Base-by-base conservation (phyloP, 495 filamentous ascomycete species). In the Thozetella sp. region DNA sequence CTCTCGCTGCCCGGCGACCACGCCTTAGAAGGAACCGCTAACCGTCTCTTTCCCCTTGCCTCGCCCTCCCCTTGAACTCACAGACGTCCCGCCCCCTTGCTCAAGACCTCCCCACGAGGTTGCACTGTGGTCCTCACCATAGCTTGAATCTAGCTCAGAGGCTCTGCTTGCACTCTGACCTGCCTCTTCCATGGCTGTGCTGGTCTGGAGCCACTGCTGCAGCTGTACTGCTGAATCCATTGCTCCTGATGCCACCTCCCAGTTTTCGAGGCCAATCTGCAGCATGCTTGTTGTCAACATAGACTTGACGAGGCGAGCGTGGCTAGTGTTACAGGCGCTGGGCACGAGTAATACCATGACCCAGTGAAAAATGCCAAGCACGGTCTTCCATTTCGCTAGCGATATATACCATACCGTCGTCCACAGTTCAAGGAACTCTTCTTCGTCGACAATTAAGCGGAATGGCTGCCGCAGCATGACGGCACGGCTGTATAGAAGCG, bases 351-450 rank as follows among this genome's bases (percentile, higher is more conserved):
- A 55, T 15, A 73, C 52, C 40, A 70, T 20, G 25, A 70, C 43
- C 72, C 74, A 76, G 51, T 64, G 63, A 46, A 72, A 70, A 10
- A 76, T 65, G 27, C 74, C 74, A 51, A 76, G 53, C 48, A 72
- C 58, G 1, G 57, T 52, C 22, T 66, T 65, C 72, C 74, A 73
- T 24, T 57, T 64, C 17, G 59, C 43, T 17, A 73, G 63, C 54
- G 72, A 67, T 53, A 76, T 67, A 2, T 60, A 60, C 72, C 74
- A 76, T 2, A 63, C 56, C 19, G 72, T 72, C 22, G 65, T 71
- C 74, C 74, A 76, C 3, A 76, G 63, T 52, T 61, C 48, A n/a
- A 63, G 24, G 52, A 73, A 69, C 24, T 72, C 71, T 12, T 22
- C 51, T 2, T 53, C 24, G 6, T 26, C 27, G 6, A 72, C 63